phyloP scores from a whole-genome alignment of 768 basidiomycete species.

The Suillus alpinus region DNA sequence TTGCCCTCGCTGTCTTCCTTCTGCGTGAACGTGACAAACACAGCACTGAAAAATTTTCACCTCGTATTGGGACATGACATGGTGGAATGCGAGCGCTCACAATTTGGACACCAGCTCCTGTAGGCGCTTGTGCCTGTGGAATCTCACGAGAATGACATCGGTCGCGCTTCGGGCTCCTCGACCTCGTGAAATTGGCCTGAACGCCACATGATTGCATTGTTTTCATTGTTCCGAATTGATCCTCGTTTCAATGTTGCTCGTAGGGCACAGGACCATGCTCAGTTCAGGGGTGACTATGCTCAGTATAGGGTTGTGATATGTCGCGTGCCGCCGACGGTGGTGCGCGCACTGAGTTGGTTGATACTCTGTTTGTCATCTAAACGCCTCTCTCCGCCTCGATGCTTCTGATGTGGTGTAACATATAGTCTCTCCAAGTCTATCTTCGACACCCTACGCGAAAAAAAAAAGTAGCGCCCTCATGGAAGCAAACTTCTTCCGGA shows the following conservation, averaged over 20 bases:
- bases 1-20: neutral
- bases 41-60: neutral
- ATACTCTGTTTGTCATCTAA: neutral
- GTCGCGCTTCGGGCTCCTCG: neutral
- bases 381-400: neutral
- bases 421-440: neutral
- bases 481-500: neutral
- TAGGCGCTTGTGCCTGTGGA: neutral
- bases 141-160: neutral
- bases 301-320: neutral
- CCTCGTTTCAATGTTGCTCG: neutral
- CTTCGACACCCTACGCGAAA: neutral
- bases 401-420: neutral
- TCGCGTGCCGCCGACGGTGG: neutral
- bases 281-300: neutral
- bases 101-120: too few relatives aligned
- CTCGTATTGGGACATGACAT: neutral
- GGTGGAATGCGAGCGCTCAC: neutral
- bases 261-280: neutral
- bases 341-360: neutral
- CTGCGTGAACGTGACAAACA: neutral
- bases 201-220: neutral
- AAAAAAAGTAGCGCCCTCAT: neutral
- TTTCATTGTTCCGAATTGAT: neutral
- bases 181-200: too few relatives aligned